Conservation (phyloP, 78 protist genomes). For the Cyanophora paradoxa region DNA sequence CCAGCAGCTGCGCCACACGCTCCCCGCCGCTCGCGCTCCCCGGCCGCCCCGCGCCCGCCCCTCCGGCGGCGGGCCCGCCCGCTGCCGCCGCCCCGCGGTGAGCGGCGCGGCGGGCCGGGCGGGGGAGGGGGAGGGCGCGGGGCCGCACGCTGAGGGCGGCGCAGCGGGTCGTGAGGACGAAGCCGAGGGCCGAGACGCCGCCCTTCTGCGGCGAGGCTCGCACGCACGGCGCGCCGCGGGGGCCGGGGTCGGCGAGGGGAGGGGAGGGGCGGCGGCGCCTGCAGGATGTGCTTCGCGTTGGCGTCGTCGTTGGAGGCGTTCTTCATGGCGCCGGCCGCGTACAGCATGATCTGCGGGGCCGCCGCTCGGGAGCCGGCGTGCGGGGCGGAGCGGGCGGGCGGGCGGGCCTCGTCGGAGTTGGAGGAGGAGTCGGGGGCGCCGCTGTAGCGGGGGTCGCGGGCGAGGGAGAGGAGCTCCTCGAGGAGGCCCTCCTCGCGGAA, state of each 20-base stretch:
- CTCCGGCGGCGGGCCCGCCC: too few relatives aligned
- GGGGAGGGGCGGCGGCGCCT: too few relatives aligned
- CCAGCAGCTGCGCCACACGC: background rate
- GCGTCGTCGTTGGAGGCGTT: background rate
- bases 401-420: background rate
- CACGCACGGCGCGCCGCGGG: background rate
- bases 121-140: too few relatives aligned
- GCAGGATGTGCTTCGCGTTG: too few relatives aligned
- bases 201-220: background rate
- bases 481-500: background rate
- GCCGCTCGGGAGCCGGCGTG: background rate
- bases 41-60: background rate
- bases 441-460: background rate
- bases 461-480: background rate
- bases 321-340: constrained; percentile 7
- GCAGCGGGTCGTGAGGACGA: background rate
- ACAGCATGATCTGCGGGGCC: background rate
- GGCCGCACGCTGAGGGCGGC: background rate
- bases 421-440: too few relatives aligned
- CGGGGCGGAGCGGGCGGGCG: background rate
- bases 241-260: background rate
- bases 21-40: background rate
- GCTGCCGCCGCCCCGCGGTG: too few relatives aligned
- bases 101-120: too few relatives aligned
- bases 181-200: background rate